Evolutionary conservation across 192 early-diverging fungal species (phyloP).

Genomic region (Gryganskiella cystojenkinii): DNA sequence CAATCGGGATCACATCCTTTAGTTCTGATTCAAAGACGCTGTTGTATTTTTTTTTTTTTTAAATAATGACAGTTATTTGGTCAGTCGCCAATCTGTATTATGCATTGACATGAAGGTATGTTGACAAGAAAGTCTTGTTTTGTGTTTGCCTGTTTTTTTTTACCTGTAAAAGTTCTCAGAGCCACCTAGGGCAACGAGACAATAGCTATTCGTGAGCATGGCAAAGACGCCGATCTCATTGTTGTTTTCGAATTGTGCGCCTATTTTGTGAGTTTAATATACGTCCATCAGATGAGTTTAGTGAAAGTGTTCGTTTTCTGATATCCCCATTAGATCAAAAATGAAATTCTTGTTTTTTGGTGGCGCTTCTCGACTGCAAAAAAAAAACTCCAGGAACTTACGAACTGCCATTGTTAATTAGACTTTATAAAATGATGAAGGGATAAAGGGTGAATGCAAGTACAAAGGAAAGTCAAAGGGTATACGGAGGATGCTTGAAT

Average conservation of each 20-base stretch:
- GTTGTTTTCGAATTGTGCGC: slow-evolving; percentile 98
- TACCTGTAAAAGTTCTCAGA: slow-evolving; percentile 99
- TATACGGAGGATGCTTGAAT: too few relatives aligned
- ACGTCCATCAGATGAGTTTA: too few relatives aligned
- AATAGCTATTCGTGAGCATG: slow-evolving; percentile 97
- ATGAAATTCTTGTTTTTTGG: too few relatives aligned
- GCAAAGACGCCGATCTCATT: slow-evolving; percentile 99
- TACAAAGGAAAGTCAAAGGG: too few relatives aligned
- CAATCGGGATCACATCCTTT: slow-evolving; percentile 93
- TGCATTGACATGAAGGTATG: neutral
- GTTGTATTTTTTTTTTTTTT: neutral
- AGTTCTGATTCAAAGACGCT: slow-evolving; percentile 97
- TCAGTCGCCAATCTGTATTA: neutral
- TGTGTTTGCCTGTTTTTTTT: neutral
- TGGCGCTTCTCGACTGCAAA: too few relatives aligned
- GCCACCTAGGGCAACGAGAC: slow-evolving; percentile 96
- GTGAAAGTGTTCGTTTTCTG: too few relatives aligned
- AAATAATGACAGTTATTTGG: neutral
- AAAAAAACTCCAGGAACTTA: too few relatives aligned
- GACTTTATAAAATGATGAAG: too few relatives aligned
- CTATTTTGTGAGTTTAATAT: slow-evolving; percentile 21
- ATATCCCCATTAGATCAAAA: too few relatives aligned
- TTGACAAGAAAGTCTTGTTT: neutral
- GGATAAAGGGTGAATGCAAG: too few relatives aligned
- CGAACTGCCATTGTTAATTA: too few relatives aligned